Percentiles rank a stretch among this genome's conserved stretches.
phyloP scores from a whole-genome alignment of 208 protist species.

The Trypanosoma grayi region DNA sequence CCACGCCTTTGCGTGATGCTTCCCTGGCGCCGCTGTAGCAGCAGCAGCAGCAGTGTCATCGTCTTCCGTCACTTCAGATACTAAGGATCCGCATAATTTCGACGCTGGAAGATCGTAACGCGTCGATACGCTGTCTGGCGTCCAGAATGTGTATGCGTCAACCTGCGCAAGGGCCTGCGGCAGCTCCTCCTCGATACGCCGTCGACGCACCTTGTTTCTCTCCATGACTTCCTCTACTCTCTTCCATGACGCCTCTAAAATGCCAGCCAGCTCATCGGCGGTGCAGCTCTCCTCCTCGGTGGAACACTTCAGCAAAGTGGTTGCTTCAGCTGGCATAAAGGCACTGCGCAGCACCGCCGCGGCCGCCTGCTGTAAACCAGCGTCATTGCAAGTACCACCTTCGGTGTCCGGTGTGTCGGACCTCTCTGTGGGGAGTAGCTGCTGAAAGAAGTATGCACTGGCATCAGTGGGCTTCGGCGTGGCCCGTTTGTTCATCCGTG shows the following conservation, averaged over 20 bases:
- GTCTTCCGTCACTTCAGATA: not conserved
- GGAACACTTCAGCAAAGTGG: constrained; percentile 5
- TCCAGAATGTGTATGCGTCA: constrained; percentile 54
- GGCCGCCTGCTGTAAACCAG: not conserved
- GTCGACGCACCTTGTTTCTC: constrained; percentile 46
- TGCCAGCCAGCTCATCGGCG: constrained; percentile 28
- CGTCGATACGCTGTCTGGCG: constrained; percentile 30
- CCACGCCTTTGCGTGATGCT: constrained; percentile 36
- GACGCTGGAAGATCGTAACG: constrained; percentile 37
- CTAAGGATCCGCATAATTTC: constrained; percentile 23
- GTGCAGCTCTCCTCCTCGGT: constrained; percentile 24
- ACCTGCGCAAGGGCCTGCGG: constrained; percentile 23
- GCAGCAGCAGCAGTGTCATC: not conserved
- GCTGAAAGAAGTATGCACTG: constrained; percentile 62
- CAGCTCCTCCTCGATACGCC: constrained; percentile 24
- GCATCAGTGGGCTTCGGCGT: constrained; percentile 37
- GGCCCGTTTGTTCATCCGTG: constrained; percentile 24
- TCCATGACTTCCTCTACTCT: constrained; percentile 50
- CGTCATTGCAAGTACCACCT: not conserved
- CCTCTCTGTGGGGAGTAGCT: constrained; percentile 26
- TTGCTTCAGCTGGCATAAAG: constrained; percentile 39
- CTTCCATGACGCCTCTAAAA: constrained; percentile 45
- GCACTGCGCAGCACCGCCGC: constrained; percentile 26
- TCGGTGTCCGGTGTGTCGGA: not conserved
- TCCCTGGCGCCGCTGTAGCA: not conserved